phyloP scores from a whole-genome alignment of 495 filamentous ascomycete genomes.

The Aspergillus sparsus region DNA sequence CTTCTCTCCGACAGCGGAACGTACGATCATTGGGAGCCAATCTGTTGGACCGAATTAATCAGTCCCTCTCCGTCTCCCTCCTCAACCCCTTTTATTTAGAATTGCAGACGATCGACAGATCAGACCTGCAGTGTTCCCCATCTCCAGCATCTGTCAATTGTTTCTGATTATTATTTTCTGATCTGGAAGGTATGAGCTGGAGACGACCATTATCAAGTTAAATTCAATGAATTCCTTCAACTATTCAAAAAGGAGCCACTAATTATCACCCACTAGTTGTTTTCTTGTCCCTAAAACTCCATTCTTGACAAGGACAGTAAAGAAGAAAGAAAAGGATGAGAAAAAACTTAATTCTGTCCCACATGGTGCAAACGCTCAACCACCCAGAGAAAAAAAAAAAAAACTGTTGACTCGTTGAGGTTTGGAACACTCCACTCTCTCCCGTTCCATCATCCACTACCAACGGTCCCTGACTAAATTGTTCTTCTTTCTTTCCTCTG shows the following conservation, averaged over 20 bases:
- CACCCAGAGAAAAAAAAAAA: not conserved
- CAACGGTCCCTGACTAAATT: conserved; percentile 2
- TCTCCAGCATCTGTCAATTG: not conserved
- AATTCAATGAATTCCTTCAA: not conserved
- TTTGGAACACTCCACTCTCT: conserved; percentile 2
- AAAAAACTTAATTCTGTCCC: not conserved
- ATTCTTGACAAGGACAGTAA: not conserved
- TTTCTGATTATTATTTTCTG: not conserved
- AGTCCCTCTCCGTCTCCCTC: not conserved
- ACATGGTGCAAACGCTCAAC: not conserved
- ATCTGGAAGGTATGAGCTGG: not conserved
- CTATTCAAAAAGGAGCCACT: not conserved
- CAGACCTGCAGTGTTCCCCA: not conserved
- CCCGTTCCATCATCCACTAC: not conserved
- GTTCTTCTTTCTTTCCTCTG: not conserved
- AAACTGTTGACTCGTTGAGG: conserved; percentile 7
- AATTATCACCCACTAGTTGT: no score
- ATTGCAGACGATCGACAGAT: conserved; percentile 1
- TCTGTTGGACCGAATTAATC: not conserved
- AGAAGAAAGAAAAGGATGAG: not conserved
- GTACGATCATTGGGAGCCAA: conserved; percentile 1
- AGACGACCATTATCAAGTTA: not conserved
- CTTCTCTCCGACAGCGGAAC: not conserved
- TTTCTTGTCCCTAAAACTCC: not conserved
- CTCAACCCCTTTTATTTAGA: not conserved